phyloP scores from a whole-genome alignment of 371 early-diverging fungal species.

The Mortierella sp. region DNA sequence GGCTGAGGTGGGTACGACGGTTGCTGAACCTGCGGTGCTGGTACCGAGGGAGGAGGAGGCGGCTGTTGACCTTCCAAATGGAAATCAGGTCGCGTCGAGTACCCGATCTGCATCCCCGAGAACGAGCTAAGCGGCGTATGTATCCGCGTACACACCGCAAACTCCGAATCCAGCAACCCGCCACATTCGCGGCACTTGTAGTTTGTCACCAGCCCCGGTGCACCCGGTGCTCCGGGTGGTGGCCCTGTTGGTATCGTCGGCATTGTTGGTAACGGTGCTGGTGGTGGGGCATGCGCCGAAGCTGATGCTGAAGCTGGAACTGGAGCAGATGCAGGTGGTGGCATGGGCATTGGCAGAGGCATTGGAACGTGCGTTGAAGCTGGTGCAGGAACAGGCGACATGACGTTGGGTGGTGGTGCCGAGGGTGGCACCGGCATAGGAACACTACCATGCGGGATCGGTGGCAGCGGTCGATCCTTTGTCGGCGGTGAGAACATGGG shows the following conservation, averaged over 20 bases:
- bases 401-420: background rate
- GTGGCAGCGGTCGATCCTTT: background rate
- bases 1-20: background rate
- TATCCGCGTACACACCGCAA: constrained; percentile 12
- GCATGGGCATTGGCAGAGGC: background rate
- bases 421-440: background rate
- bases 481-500: background rate
- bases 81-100: background rate
- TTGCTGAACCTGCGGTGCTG: background rate
- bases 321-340: background rate
- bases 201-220: constrained; percentile 13
- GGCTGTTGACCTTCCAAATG: background rate
- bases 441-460: background rate
- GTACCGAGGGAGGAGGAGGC: background rate
- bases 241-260: background rate
- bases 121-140: background rate
- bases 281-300: background rate
- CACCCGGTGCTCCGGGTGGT: constrained; percentile 10
- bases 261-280: background rate
- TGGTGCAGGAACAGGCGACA: background rate
- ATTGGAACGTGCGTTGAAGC: background rate
- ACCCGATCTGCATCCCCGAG: background rate
- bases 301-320: background rate
- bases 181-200: constrained; percentile 27
- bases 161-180: constrained; percentile 10